These are phyloP conservation scores for Fraxinus dipetala DNA, from an alignment of 305 asterid genomes.

Conservation along the genomic window DNA sequence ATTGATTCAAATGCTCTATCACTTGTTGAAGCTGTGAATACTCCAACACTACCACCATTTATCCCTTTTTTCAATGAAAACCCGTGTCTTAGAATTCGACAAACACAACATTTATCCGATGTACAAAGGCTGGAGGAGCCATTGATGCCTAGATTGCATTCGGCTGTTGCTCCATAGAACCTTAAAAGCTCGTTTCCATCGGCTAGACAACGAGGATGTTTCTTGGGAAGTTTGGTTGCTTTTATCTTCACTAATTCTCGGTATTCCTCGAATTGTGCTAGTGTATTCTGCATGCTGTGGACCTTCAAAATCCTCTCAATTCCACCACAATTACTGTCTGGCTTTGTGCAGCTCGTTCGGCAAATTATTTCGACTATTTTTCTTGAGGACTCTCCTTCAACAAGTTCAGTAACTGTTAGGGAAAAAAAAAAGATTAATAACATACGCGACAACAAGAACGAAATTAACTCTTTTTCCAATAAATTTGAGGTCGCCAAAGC, in stretches of 20 bases:
- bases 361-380: conserved; percentile 83
- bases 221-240: conserved; percentile 66
- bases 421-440: neutral
- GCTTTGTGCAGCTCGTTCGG: conserved; percentile 46
- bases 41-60: conserved; percentile 45
- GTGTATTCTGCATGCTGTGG: conserved; percentile 78
- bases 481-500: neutral
- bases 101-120: conserved; percentile 59
- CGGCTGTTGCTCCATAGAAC: conserved; percentile 65
- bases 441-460: neutral
- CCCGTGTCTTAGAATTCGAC: conserved; percentile 60
- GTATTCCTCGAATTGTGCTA: conserved; percentile 82
- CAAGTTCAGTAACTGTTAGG: conserved; percentile 62
- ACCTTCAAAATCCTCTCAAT: conserved; percentile 77
- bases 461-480: neutral
- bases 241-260: conserved; percentile 76
- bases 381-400: conserved; percentile 82
- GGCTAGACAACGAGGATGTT: conserved; percentile 85
- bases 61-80: conserved; percentile 47
- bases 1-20: conserved; percentile 66
- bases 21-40: conserved; percentile 85
- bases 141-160: conserved; percentile 59
- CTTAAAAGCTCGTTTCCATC: conserved; percentile 88
- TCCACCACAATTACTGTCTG: conserved; percentile 38
- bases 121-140: conserved; percentile 58